Evolutionary conservation across 805 yeast genomes (phyloP).

Genomic region (Ogataea nakhonphanomensis): DNA sequence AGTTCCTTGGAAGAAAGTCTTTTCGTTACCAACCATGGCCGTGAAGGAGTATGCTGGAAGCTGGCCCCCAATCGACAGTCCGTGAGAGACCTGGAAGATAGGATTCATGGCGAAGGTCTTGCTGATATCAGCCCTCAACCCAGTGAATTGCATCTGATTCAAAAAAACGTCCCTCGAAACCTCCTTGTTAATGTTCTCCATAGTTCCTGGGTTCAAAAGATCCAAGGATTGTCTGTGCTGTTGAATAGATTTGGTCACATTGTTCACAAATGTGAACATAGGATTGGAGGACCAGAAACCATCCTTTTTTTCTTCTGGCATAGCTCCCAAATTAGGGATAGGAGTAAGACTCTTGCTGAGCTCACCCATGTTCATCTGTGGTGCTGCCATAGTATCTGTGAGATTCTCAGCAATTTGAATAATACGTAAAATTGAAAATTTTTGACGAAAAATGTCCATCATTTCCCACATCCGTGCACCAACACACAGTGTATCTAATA

Average conservation of each 20-base stretch:
- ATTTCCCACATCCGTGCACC: slow-evolving; percentile 7
- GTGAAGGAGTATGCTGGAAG: slow-evolving; percentile 90
- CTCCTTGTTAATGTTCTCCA: slow-evolving; percentile 90
- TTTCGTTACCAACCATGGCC: slow-evolving; percentile 84
- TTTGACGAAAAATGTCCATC: slow-evolving; percentile 9
- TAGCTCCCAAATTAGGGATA: slow-evolving; percentile 52
- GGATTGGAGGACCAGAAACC: slow-evolving; percentile 83
- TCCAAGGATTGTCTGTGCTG: slow-evolving; percentile 81
- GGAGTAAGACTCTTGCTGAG: slow-evolving; percentile 56
- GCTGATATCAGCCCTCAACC: slow-evolving; percentile 93
- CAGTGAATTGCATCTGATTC: slow-evolving; percentile 86
- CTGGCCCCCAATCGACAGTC: slow-evolving; percentile 83
- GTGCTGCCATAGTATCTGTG: slow-evolving; percentile 25
- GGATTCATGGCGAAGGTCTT: slow-evolving; percentile 90
- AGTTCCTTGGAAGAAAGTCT: slow-evolving; percentile 84
- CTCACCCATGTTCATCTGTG: slow-evolving; percentile 48
- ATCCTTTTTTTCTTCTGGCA: slow-evolving; percentile 46
- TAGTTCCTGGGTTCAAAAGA: slow-evolving; percentile 88
- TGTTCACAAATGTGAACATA: slow-evolving; percentile 71
- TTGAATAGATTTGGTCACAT: slow-evolving; percentile 65
- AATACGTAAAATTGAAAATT: slow-evolving; percentile 7
- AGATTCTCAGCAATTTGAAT: slow-evolving; percentile 7
- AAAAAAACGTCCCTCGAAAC: slow-evolving; percentile 91
- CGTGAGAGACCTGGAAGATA: slow-evolving; percentile 94
- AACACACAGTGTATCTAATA: background rate